Evolutionary conservation across 495 filamentous ascomycete species (phyloP).

Genomic region (Aspergillus steynii): DNA sequence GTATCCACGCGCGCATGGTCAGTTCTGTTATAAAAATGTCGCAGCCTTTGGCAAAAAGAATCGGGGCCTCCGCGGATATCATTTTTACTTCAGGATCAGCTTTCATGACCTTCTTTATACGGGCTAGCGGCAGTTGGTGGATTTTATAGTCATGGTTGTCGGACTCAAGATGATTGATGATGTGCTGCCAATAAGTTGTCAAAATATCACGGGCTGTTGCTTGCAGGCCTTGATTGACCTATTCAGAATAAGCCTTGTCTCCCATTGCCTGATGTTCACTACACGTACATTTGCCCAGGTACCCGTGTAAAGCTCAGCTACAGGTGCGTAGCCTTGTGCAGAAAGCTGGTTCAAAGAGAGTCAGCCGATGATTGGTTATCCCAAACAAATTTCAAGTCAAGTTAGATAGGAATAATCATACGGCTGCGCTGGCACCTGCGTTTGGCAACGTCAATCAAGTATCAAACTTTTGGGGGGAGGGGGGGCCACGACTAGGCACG

Average conservation of each 20-base stretch:
- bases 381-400: background rate
- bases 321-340: slow-evolving; percentile 76
- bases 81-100: slow-evolving; percentile 99
- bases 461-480: background rate
- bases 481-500: background rate
- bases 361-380: slow-evolving; percentile 12
- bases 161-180: slow-evolving; percentile 88
- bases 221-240: slow-evolving; percentile 94
- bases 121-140: slow-evolving; percentile 90
- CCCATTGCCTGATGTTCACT: slow-evolving; percentile 7
- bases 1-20: slow-evolving; percentile 99
- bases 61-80: slow-evolving; percentile 98
- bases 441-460: slow-evolving; percentile 15
- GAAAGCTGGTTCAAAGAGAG: slow-evolving; percentile 53
- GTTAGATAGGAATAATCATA: slow-evolving; percentile 45
- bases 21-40: slow-evolving; percentile 99
- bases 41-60: slow-evolving; percentile 97
- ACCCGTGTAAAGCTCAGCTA: slow-evolving; percentile 84
- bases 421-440: slow-evolving; percentile 77
- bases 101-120: slow-evolving; percentile 99
- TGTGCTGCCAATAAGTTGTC: slow-evolving; percentile 98
- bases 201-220: slow-evolving; percentile 95
- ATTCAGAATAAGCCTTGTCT: slow-evolving; percentile 18
- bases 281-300: slow-evolving; percentile 87
- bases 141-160: slow-evolving; percentile 98